Base-by-base conservation (phyloP, 495 filamentous ascomycete species). In the Talaromyces wortmannii region DNA sequence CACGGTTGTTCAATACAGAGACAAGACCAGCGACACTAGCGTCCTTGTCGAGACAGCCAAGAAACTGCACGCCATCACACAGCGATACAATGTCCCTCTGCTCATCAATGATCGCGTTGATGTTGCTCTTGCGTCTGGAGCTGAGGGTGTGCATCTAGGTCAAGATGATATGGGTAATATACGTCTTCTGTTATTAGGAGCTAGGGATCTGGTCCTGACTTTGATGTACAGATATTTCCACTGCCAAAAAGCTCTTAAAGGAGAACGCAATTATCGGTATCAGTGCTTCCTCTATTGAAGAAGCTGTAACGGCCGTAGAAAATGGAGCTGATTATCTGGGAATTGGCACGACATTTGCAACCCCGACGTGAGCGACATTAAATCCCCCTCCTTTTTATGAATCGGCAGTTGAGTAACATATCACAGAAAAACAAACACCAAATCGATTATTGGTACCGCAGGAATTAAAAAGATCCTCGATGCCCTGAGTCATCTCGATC, bases 61-160 rank as follows among this genome's bases (percentile, higher is more conserved):
- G 57, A 76, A 73, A 58, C 76, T 97, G 40, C 89, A 91, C 67
- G 61, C 75, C 11, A 73, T 95, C 47, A 91, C 89, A 10, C 69
- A 72, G 57, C 70, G 62, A n/a, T 76, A 87, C 60, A 71, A 77
- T 15, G 83, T 96, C 0, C 94, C 92, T 30, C 77, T 98, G 48
- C 71, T 98, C 40, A 92, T 98, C 72, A 97, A 98, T 66, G 94
- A 98, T 68, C 87, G 91, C n/a, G 79, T 96, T 5, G 92, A 95
- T 72, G 89, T 98, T 15, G 91, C 91, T 18, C 75, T 94, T 30
- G 94, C 90, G 13, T 80, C 89, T 45, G 87, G 84, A 6, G 91
- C 86, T 42, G 92, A 96, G 66, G 94, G 94, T 45, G 88, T 96
- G 12, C 92, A 98, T 68, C 78, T 98, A 43, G 92, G 94, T 31